Evolutionary conservation across 176 grass and related monocot genomes (phyloP).

Genomic region (Cenchrus purpureus): DNA sequence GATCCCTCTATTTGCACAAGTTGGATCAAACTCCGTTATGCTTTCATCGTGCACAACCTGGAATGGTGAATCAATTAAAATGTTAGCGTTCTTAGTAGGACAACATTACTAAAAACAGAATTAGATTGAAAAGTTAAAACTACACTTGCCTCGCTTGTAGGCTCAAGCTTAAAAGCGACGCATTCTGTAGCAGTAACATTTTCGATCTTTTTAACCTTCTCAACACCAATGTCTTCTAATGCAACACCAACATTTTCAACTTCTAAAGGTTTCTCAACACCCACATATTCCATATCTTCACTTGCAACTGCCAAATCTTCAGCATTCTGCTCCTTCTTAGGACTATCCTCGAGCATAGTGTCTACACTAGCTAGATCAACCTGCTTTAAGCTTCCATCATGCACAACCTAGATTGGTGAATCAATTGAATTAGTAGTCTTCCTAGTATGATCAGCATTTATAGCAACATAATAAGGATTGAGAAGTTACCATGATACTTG

Average conservation of each 20-base stretch:
- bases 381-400: slow-evolving; percentile 7
- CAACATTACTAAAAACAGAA: too few species aligned
- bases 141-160: too few species aligned
- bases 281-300: not conserved
- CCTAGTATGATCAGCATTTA: slow-evolving; percentile 16
- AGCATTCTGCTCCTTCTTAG: not conserved
- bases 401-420: slow-evolving; percentile 25
- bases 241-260: not conserved
- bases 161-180: too few species aligned
- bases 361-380: not conserved
- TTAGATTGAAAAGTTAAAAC: too few species aligned
- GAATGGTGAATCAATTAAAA: too few species aligned
- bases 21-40: too few species aligned
- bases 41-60: too few species aligned
- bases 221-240: slow-evolving; percentile 16
- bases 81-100: too few species aligned
- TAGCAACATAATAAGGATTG: slow-evolving; percentile 31
- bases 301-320: not conserved
- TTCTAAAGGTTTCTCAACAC: not conserved
- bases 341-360: slow-evolving; percentile 12
- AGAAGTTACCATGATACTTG: slow-evolving; percentile 31
- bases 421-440: slow-evolving; percentile 27
- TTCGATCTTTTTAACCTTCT: slow-evolving; percentile 31
- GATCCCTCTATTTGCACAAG: too few species aligned
- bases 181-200: not conserved